Evolutionary conservation across 129 eudicot genomes (phyloP), one percentile per base, ranked within the genome.

Genomic region (Tanacetum coccineum): DNA sequence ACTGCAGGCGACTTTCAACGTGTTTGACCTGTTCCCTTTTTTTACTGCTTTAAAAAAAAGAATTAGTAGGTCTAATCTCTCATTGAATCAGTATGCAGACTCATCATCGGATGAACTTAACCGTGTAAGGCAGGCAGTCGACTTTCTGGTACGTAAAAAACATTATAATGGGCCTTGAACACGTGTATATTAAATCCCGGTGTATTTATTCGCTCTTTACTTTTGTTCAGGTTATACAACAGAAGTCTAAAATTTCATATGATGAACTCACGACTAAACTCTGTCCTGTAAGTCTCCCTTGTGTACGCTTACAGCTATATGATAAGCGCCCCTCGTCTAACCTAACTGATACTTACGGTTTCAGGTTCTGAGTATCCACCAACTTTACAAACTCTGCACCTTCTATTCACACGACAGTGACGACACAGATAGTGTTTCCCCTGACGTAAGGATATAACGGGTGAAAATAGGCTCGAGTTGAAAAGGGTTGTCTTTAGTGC

Each of bases 331-430:
- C 17, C 53, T 20, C 62, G 66, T 62, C 60, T 48, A 72, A 44
- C 59, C 14, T 48, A 62, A 48, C 4, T 46, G 46, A 67, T 62
- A 49, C 21, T 67, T 54, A 58, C 10, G 70, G 64, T 81, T 64
- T 57, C 95, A 91, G 97, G 83, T 66, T 62, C 50, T 91, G 46
- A 91, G 90, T 75, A 71, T 74, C 56, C 96, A 83, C 25, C 97
- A 91, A 78, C 81, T 85, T 64, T 62, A 87, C 71, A 79, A 80
- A 85, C 75, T 91, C 55, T 85, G 90, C 70, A 87, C 83, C 17
- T 77, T 87, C 30, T 81, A 80, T 63, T 44, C 80, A 18, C 77
- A 73, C 51, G 86, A 77, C 15, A 65, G 74, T 20, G 70, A 45
- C 44, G 68, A 66, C 63, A 73, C 81, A 21, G 48, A 54, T 45